Percentiles rank a stretch among this genome's conserved stretches.
Evolutionary conservation across 805 yeast species (phyloP).

Genomic region (Barnettozyma wickerhamii): DNA sequence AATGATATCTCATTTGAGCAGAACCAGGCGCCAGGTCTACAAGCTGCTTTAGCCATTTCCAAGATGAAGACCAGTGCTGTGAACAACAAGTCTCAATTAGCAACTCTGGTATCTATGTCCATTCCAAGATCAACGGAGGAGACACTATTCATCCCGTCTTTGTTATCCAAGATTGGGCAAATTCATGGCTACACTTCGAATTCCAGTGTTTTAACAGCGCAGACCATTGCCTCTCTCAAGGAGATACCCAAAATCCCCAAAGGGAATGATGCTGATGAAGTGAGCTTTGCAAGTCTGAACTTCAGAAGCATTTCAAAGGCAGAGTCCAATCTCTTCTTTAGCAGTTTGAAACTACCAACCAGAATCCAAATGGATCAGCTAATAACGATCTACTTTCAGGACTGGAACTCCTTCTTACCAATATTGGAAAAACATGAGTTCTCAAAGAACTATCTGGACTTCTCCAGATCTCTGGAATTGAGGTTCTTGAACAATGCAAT

Average conservation of each 20-base stretch:
- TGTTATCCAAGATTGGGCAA: slow-evolving; percentile 64
- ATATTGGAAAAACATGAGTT: slow-evolving; percentile 68
- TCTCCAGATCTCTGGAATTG: slow-evolving; percentile 42
- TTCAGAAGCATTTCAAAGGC: slow-evolving; percentile 33
- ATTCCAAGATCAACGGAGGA: slow-evolving; percentile 78
- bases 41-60: slow-evolving; percentile 58
- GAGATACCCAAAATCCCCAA: slow-evolving; percentile 33
- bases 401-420: slow-evolving; percentile 73
- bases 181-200: slow-evolving; percentile 68
- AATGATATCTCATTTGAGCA: slow-evolving; percentile 51
- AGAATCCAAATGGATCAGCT: slow-evolving; percentile 63
- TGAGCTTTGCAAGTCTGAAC: slow-evolving; percentile 32
- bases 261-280: slow-evolving; percentile 6
- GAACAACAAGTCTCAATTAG: slow-evolving; percentile 39
- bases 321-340: slow-evolving; percentile 45
- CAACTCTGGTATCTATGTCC: slow-evolving; percentile 62
- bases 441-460: slow-evolving; percentile 48
- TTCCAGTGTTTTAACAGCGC: slow-evolving; percentile 67
- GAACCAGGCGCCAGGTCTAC: slow-evolving; percentile 72
- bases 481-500: slow-evolving; percentile 37
- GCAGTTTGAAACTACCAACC: slow-evolving; percentile 40
- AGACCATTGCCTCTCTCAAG: slow-evolving; percentile 65
- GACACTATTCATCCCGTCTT: slow-evolving; percentile 67
- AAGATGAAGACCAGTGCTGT: slow-evolving; percentile 41
- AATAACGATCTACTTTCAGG: slow-evolving; percentile 63